These are phyloP conservation scores for Mariannaea sp. DNA, from an alignment of 2,329 filamentous ascomycete genomes.

Conservation along the genomic window DNA sequence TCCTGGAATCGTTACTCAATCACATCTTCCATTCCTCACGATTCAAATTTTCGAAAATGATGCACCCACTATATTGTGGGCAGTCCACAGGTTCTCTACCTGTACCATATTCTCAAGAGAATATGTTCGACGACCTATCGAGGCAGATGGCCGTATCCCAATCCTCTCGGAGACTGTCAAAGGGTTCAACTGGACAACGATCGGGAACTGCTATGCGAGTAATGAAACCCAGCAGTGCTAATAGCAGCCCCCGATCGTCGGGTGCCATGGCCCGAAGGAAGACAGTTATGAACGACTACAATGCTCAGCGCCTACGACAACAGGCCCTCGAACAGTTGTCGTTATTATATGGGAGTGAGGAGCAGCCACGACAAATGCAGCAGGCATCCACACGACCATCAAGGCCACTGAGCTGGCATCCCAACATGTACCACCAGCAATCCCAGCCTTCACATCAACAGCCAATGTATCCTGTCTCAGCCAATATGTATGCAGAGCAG, in stretches of 20 bases:
- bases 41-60: no score
- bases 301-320: constrained; percentile 51
- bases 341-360: constrained; percentile 33
- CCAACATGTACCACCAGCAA: constrained; percentile 57
- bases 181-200: constrained; percentile 56
- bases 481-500: constrained; percentile 46
- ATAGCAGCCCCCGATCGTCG: constrained; percentile 68
- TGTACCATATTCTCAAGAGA: constrained; percentile 41
- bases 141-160: constrained; percentile 56
- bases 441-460: constrained; percentile 46
- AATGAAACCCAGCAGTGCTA: constrained; percentile 68
- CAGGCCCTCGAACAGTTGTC: constrained; percentile 52
- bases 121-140: constrained; percentile 56
- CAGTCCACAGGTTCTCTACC: constrained; percentile 37
- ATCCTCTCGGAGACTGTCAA: constrained; percentile 53
- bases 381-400: constrained; percentile 45
- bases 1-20: background rate
- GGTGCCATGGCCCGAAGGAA: constrained; percentile 56
- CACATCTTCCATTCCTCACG: background rate
- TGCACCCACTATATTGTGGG: constrained; percentile 39
- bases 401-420: constrained; percentile 78
- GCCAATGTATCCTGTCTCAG: constrained; percentile 47
- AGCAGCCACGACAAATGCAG: constrained; percentile 25
- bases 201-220: constrained; percentile 61
- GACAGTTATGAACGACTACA: constrained; percentile 59